A percentile compares a stretch with the other conserved stretches of the same genome.
Conservation (phyloP, 352 stramenopile genomes). For the Thraustochytrium striatum region DNA sequence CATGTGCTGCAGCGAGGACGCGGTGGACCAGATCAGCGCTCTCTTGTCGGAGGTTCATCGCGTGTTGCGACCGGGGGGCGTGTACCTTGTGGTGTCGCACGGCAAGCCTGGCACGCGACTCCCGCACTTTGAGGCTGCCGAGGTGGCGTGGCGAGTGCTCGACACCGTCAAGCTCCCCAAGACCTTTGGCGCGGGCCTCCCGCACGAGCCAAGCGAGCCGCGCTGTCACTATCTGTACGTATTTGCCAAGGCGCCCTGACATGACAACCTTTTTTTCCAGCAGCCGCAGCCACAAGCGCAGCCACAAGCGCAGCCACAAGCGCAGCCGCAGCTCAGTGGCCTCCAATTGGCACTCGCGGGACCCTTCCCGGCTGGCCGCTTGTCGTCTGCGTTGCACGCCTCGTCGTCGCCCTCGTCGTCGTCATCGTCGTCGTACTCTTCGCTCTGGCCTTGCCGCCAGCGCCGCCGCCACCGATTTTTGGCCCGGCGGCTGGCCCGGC, state of each 20-base stretch:
- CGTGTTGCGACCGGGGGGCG: constrained; percentile 21
- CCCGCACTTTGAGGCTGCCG: neutral
- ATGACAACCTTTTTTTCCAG: no score
- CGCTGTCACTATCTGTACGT: constrained; percentile 10
- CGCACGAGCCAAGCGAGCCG: neutral
- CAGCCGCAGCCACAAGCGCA: neutral
- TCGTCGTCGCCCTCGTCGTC: no score
- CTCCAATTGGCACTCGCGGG: no score
- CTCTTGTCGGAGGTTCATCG: constrained; percentile 20
- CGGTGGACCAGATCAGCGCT: neutral
- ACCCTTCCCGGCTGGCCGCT: no score
- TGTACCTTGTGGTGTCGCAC: constrained; percentile 44
- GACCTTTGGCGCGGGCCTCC: no score
- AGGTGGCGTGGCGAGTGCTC: neutral
- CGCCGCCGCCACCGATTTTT: no score
- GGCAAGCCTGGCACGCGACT: constrained; percentile 47
- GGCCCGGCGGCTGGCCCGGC: no score
- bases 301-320: neutral
- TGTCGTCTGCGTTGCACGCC: no score
- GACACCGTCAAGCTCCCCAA: neutral
- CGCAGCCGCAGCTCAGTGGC: neutral
- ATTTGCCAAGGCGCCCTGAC: neutral
- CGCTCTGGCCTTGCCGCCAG: no score
- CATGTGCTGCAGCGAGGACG: constrained; percentile 13
- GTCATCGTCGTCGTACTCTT: no score